These are phyloP conservation scores for Lepraria neglecta DNA, from an alignment of 495 filamentous ascomycete species.

Conservation along the genomic window DNA sequence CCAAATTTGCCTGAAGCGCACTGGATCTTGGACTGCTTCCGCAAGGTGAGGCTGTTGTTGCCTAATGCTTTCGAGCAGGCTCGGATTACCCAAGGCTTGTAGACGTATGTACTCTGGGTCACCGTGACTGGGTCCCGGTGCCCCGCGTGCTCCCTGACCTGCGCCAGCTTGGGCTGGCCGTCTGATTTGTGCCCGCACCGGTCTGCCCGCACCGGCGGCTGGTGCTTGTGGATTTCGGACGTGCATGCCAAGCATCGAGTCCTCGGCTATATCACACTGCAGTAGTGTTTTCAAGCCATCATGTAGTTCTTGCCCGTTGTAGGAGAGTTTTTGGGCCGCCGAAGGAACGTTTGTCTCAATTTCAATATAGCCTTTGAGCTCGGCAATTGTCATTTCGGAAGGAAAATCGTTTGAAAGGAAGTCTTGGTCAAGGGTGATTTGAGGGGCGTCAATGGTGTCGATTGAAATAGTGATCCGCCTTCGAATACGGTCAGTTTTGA, in stretches of 20 bases:
- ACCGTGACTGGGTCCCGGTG: no score
- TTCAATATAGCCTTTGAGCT: conserved; percentile 77
- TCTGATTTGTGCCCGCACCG: conserved; percentile 14
- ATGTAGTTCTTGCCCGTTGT: conserved; percentile 76
- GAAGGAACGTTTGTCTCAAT: conserved; percentile 52
- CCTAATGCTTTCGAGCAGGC: conserved; percentile 59
- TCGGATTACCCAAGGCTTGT: conserved; percentile 74
- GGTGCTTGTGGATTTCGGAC: conserved; percentile 40
- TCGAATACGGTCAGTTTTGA: conserved; percentile 15
- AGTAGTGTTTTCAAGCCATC: conserved; percentile 73
- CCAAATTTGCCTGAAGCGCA: conserved; percentile 65
- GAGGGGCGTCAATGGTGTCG: conserved; percentile 52
- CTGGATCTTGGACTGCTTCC: conserved; percentile 68
- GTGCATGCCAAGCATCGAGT: conserved; percentile 87
- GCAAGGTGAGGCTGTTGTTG: conserved; percentile 68
- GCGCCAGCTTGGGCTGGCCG: conserved; percentile 12
- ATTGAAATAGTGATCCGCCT: conserved; percentile 87
- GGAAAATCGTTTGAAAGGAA: conserved; percentile 79
- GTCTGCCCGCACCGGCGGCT: conserved; percentile 18
- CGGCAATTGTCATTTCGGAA: conserved; percentile 74
- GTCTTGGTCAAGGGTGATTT: conserved; percentile 60
- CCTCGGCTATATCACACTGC: conserved; percentile 74
- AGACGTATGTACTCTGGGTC: conserved; percentile 81
- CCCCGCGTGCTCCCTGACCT: conserved; percentile 35
- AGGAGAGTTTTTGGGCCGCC: conserved; percentile 57